Conservation (phyloP, 2,329 filamentous ascomycete genomes). For the Alternaria angustiovoidea region DNA sequence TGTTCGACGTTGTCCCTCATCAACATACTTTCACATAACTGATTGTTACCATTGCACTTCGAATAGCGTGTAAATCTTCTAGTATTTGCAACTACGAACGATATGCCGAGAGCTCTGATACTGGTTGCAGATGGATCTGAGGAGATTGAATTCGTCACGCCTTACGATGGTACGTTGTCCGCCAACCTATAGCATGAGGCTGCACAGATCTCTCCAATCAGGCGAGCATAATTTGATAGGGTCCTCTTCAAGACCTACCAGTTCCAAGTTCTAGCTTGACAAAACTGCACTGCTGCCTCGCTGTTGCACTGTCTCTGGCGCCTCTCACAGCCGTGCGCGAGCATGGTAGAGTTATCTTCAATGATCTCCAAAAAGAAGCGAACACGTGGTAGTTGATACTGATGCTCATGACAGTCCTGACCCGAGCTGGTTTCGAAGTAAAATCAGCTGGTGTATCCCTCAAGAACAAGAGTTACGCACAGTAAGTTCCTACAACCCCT, state of each 20-base stretch:
- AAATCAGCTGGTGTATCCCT: conserved; percentile 47
- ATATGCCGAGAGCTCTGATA: conserved; percentile 47
- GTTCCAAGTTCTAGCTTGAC: no score
- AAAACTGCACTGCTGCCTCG: no score
- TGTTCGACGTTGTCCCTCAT: background rate
- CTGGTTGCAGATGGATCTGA: conserved; percentile 52
- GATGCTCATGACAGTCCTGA: conserved; percentile 38
- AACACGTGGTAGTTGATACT: background rate
- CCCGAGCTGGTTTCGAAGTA: conserved; percentile 50
- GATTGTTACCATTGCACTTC: background rate
- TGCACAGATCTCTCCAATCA: background rate
- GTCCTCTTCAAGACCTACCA: no score
- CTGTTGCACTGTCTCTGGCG: background rate
- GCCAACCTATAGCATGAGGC: background rate
- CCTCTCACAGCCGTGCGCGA: background rate
- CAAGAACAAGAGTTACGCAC: conserved; percentile 40
- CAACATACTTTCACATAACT: background rate
- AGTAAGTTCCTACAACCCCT: conserved; percentile 29
- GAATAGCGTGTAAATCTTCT: background rate
- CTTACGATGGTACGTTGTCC: conserved; percentile 47
- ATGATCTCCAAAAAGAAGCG: no score
- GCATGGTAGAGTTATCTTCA: no score
- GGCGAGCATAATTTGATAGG: no score
- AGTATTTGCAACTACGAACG: conserved; percentile 5
- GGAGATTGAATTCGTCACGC: conserved; percentile 53